Base-by-base conservation (phyloP, 140 eudicot genomes). In the Artemisia princeps region DNA sequence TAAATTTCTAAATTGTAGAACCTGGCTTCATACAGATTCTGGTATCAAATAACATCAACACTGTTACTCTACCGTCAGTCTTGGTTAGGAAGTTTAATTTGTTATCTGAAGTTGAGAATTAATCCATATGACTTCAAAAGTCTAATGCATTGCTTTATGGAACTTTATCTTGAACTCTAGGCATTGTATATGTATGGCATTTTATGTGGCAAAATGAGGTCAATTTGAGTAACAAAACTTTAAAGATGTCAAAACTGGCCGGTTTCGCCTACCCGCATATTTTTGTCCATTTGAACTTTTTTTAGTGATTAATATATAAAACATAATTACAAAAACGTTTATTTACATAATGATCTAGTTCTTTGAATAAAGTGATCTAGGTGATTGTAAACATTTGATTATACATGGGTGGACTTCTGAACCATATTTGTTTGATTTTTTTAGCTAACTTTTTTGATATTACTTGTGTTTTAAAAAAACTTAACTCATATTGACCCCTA, bases 1-100 rank as follows among this genome's bases (percentile, higher is more conserved):
- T 90, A 77, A 65, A 64, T 64, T 71, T 57, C 65, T 6, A 48
- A 28, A 8, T 26, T 26, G 5, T 26, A 26, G 24, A 55, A n/a
- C 0, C 40, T 0, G 8, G 44, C 44, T 37, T 37, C 1, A 26
- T 0, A 22, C 2, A 14, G 28, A 2, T 65, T 49, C 4, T 26
- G 15, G 15, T 49, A 23, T 26, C 23, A 12, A 26, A 50, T 65
- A 24, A 48, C 23, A 37, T 28, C 37, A 49, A 64, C 0, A 22
- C 3, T 46, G 22, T 64, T 22, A 64, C 16, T 12, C 22, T 24
- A 3, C 14, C 22, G 26, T 20, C 23, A 7, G 22, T 48, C 42
- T 33, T 5, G 33, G 42, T 33, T 33, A 33, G 42, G 8, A 6
- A 33, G 42, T 33, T 6, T 26, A 26, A 26, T 26, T 26, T 26